These are phyloP conservation scores for Fomitopsis palustris DNA, from an alignment of 1,284 basidiomycete genomes.

Conservation along the genomic window DNA sequence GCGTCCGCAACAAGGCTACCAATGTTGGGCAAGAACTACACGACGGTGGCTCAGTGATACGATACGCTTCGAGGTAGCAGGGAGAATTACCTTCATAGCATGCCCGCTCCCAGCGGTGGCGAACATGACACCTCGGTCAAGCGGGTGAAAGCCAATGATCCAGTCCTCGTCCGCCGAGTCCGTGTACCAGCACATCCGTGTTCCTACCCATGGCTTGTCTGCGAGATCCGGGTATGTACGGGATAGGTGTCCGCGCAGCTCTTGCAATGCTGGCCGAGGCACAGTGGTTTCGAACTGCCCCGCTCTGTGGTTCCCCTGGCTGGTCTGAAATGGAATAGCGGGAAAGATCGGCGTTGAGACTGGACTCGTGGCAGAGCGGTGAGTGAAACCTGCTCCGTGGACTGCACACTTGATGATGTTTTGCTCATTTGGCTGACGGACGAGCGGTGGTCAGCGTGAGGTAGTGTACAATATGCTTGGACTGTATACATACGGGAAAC, in stretches of 20 bases:
- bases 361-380: slow-evolving; percentile 29
- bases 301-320: slow-evolving; percentile 38
- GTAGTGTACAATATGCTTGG: not conserved
- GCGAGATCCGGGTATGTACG: slow-evolving; percentile 71
- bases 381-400: slow-evolving; percentile 64
- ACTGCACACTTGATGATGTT: slow-evolving; percentile 74
- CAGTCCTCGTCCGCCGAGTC: slow-evolving; percentile 76
- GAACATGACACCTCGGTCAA: slow-evolving; percentile 55
- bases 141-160: slow-evolving; percentile 69
- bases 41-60: not conserved
- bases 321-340: not conserved
- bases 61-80: not conserved
- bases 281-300: slow-evolving; percentile 63
- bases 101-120: slow-evolving; percentile 82
- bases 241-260: slow-evolving; percentile 51
- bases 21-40: slow-evolving; percentile 79
- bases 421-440: slow-evolving; percentile 59
- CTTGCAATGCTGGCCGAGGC: slow-evolving; percentile 48
- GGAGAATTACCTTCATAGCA: slow-evolving; percentile 64
- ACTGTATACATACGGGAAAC: slow-evolving; percentile 59
- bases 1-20: slow-evolving; percentile 73
- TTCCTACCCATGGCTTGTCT: slow-evolving; percentile 59
- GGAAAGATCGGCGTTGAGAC: slow-evolving; percentile 67
- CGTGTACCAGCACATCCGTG: slow-evolving; percentile 87
- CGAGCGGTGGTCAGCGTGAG: not conserved